phyloP scores from a whole-genome alignment of 495 filamentous ascomycete genomes.

The Penicillium ochrochloron region DNA sequence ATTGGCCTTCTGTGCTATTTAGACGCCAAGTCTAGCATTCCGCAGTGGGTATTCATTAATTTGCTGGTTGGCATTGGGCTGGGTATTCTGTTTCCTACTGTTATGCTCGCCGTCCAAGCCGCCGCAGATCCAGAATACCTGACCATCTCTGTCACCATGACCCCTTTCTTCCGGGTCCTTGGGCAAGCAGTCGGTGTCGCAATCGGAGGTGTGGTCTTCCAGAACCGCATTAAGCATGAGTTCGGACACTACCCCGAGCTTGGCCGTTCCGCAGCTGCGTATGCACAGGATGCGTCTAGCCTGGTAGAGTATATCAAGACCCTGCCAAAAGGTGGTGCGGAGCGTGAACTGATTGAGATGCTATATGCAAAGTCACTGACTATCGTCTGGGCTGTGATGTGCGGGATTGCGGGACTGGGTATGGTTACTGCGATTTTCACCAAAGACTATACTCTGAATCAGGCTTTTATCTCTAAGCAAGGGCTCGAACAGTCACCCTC shows the following conservation, averaged over 20 bases:
- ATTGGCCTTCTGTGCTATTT: slow-evolving; percentile 42
- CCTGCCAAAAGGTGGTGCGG: slow-evolving; percentile 16
- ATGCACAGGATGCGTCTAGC: slow-evolving; percentile 23
- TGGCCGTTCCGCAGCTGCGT: slow-evolving; percentile 3
- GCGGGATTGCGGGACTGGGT: slow-evolving; percentile 16
- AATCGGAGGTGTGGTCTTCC: slow-evolving; percentile 44
- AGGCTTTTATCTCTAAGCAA: slow-evolving; percentile 14
- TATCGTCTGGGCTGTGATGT: slow-evolving; percentile 23
- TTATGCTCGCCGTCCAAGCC: slow-evolving; percentile 48
- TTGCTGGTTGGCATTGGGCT: slow-evolving; percentile 44
- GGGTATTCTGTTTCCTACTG: slow-evolving; percentile 44
- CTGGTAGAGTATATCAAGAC: slow-evolving; percentile 40
- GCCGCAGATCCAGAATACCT: slow-evolving; percentile 34
- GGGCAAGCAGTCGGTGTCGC: slow-evolving; percentile 52
- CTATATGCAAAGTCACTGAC: slow-evolving; percentile 18
- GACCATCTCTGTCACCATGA: slow-evolving; percentile 45
- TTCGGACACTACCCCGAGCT: slow-evolving; percentile 14
- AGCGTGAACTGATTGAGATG: slow-evolving; percentile 5
- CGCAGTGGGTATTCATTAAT: slow-evolving; percentile 45
- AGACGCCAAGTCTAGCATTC: slow-evolving; percentile 34
- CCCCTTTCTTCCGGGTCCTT: slow-evolving; percentile 46
- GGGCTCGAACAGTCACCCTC: neutral
- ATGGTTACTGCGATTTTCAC: slow-evolving; percentile 15
- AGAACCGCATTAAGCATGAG: slow-evolving; percentile 22
- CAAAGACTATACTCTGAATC: slow-evolving; percentile 16